These are phyloP conservation scores for Teunomyces atbi DNA, from an alignment of 805 yeast species.

Conservation along the genomic window DNA sequence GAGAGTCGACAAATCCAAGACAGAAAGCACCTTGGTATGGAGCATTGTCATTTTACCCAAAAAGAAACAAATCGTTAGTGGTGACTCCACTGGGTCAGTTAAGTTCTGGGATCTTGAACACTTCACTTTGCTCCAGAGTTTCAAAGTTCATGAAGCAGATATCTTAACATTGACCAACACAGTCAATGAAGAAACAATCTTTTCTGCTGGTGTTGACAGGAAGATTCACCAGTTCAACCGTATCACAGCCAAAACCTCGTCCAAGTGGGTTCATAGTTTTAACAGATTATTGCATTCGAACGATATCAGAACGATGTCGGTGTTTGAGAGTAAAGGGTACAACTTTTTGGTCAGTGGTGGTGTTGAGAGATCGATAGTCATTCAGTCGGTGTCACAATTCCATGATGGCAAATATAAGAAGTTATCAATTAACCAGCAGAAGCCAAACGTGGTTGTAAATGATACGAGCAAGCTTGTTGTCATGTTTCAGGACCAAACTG, in stretches of 20 bases:
- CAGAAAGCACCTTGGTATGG: slow-evolving; percentile 92
- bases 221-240: slow-evolving; percentile 73
- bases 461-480: slow-evolving; percentile 51
- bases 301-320: slow-evolving; percentile 76
- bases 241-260: slow-evolving; percentile 29
- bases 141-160: slow-evolving; percentile 88
- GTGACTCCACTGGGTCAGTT: slow-evolving; percentile 93
- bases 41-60: slow-evolving; percentile 62
- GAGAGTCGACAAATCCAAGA: slow-evolving; percentile 87
- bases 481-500: slow-evolving; percentile 78
- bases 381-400: slow-evolving; percentile 66
- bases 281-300: slow-evolving; percentile 81
- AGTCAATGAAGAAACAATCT: slow-evolving; percentile 58
- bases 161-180: slow-evolving; percentile 70
- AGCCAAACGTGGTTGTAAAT: slow-evolving; percentile 51
- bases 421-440: slow-evolving; percentile 60
- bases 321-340: slow-evolving; percentile 65
- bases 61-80: slow-evolving; percentile 78
- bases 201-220: slow-evolving; percentile 91
- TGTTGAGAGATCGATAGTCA: slow-evolving; percentile 67
- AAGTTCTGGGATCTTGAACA: slow-evolving; percentile 88
- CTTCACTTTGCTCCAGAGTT: slow-evolving; percentile 75
- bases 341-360: slow-evolving; percentile 80
- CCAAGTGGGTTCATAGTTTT: slow-evolving; percentile 73
- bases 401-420: slow-evolving; percentile 70